Base-by-base conservation (phyloP, 2,329 filamentous ascomycete species). In the Aspergillus intermedius region DNA sequence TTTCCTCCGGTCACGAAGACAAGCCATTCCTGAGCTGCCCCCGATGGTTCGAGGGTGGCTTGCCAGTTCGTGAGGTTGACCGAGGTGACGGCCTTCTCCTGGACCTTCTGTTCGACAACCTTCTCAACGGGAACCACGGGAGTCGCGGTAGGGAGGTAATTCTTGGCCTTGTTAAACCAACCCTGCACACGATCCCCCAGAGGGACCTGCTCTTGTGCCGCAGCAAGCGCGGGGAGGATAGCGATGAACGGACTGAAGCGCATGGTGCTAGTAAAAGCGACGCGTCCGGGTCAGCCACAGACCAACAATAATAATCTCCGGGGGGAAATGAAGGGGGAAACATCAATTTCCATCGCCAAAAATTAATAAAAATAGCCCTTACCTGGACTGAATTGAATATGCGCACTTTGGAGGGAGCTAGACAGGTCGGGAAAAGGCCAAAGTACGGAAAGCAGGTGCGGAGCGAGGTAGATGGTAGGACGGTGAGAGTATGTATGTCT, bases 1-100 rank as follows among this genome's bases (percentile, higher is more conserved):
- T 85, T 84, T 41, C 80, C 81, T 51, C 82, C 82, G 4, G 80
- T 83, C 41, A 82, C 65, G 61, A 74, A 83, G 46, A 85, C 64
- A 55, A 82, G 68, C 80, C 79, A 84, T 74, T 78, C 60, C 73
- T 78, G 41, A 64, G 69, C 51, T 68, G 64, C 49, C 2, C 60
- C 54, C 22, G 65, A 60, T 15, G 72, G 69, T 34, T 64, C 72
- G 32, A 85, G 62, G 44, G 78, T 64, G 44, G 74, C 64, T 59
- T 79, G 70, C 76, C 78, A 82, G 71, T 83, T 84, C 52, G 74
- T 70, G 53, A 78, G 59, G 40, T 74, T 81, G 50, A 84, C 62
- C 10, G 67, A 64, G 48, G 77, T 71, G 56, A 84, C 79, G 42
- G 73, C 68, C 49, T 70, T 68, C 50, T 71, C 70, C 3, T 74